Conservation (phyloP, 805 yeast species). For the Tetrapisispora phaffii region DNA sequence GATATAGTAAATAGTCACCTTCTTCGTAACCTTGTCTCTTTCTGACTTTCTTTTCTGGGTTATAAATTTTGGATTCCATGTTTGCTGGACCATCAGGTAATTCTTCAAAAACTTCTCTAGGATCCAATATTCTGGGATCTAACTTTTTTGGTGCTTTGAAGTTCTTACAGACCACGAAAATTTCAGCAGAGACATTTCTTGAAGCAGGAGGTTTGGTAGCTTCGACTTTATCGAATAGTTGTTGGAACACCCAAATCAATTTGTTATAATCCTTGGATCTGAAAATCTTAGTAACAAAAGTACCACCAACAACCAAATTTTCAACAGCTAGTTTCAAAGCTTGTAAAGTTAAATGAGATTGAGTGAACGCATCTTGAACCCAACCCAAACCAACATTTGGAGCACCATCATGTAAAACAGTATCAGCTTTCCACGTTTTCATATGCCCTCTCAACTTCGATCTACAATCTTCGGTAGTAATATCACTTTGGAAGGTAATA, state of each 20-base stretch:
- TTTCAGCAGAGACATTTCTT: conserved; percentile 98
- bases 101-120: conserved; percentile 91
- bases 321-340: conserved; percentile 92
- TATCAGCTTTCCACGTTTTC: conserved; percentile 98
- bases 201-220: conserved; percentile 99
- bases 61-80: conserved; percentile 85
- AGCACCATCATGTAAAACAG: conserved; percentile 98
- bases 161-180: conserved; percentile 91
- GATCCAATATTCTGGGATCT: conserved; percentile 87
- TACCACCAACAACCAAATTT: conserved; percentile 83
- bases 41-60: conserved; percentile 86
- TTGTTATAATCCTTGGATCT: conserved; percentile 98
- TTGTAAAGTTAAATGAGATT: conserved; percentile 89
- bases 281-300: conserved; percentile 92
- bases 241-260: conserved; percentile 94
- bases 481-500: conserved; percentile 91
- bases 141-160: conserved; percentile 93
- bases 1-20: conserved; percentile 68
- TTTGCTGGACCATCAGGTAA: conserved; percentile 62
- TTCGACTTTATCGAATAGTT: conserved; percentile 89
- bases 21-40: conserved; percentile 96
- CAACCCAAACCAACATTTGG: conserved; percentile 99
- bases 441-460: conserved; percentile 88
- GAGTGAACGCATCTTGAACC: conserved; percentile 99
- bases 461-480: conserved; percentile 96